Evolutionary conservation across 345 rosid genomes (phyloP).

Genomic region (Gossypium longicalyx): DNA sequence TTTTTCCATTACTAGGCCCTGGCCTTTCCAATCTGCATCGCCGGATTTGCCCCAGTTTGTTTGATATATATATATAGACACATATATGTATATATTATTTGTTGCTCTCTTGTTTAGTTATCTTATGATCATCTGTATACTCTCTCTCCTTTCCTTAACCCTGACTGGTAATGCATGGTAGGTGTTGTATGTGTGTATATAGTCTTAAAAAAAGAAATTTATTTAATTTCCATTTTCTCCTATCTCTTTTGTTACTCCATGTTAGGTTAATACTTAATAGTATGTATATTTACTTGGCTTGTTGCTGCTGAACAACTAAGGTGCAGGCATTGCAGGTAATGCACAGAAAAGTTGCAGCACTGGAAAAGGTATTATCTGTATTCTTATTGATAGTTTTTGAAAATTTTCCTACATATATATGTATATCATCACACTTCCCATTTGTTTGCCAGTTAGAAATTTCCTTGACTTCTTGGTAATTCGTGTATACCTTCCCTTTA

Average conservation of each 20-base stretch:
- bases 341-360: constrained; percentile 40
- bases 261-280: constrained; percentile 39
- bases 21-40: constrained; percentile 22
- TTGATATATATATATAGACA: constrained; percentile 15
- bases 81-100: background rate
- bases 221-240: constrained; percentile 18
- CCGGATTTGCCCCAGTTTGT: constrained; percentile 31
- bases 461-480: constrained; percentile 23
- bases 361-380: constrained; percentile 50
- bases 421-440: background rate
- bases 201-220: background rate
- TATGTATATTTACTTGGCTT: constrained; percentile 8
- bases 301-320: constrained; percentile 40
- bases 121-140: constrained; percentile 12
- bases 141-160: background rate
- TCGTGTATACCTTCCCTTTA: constrained; percentile 15
- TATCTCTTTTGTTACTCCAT: constrained; percentile 24
- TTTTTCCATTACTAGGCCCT: constrained; percentile 23
- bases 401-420: constrained; percentile 15
- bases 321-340: constrained; percentile 35
- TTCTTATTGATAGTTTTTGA: constrained; percentile 25
- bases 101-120: constrained; percentile 19
- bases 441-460: constrained; percentile 4
- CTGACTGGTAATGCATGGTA: constrained; percentile 9
- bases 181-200: background rate